These are phyloP conservation scores for Ogataea pignaliae DNA, from an alignment of 805 yeast species.

Conservation along the genomic window DNA sequence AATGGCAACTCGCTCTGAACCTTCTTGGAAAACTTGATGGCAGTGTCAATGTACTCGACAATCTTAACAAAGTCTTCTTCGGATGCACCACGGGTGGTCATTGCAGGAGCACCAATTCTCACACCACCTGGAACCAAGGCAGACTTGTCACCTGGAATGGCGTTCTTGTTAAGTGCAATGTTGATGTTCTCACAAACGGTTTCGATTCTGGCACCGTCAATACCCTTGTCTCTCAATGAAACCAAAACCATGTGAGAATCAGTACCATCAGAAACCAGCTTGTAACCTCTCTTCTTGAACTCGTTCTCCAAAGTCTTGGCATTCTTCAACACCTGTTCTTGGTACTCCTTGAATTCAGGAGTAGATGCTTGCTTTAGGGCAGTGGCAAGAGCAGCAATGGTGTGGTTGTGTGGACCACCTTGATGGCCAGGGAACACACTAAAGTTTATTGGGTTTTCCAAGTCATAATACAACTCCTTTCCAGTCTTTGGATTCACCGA, in stretches of 20 bases:
- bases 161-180: conserved; percentile 94
- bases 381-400: conserved; percentile 92
- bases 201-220: conserved; percentile 97
- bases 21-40: conserved; percentile 69
- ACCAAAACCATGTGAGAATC: conserved; percentile 90
- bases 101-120: conserved; percentile 97
- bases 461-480: conserved; percentile 77
- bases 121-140: conserved; percentile 96
- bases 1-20: conserved; percentile 78
- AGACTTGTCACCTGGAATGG: conserved; percentile 94
- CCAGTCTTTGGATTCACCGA: conserved; percentile 72
- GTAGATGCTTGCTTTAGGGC: conserved; percentile 89
- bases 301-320: conserved; percentile 74
- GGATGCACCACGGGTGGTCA: conserved; percentile 93
- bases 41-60: conserved; percentile 72
- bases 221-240: conserved; percentile 69
- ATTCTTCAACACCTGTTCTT: conserved; percentile 74
- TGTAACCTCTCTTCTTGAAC: conserved; percentile 60
- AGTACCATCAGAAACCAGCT: conserved; percentile 87
- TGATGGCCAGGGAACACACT: conserved; percentile 99
- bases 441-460: conserved; percentile 89
- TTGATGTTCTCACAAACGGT: conserved; percentile 82
- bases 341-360: conserved; percentile 86
- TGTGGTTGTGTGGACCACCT: conserved; percentile 99
- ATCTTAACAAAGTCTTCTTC: conserved; percentile 75